phyloP scores from a whole-genome alignment of 306 rosid genomes.

The Castanea sativa region DNA sequence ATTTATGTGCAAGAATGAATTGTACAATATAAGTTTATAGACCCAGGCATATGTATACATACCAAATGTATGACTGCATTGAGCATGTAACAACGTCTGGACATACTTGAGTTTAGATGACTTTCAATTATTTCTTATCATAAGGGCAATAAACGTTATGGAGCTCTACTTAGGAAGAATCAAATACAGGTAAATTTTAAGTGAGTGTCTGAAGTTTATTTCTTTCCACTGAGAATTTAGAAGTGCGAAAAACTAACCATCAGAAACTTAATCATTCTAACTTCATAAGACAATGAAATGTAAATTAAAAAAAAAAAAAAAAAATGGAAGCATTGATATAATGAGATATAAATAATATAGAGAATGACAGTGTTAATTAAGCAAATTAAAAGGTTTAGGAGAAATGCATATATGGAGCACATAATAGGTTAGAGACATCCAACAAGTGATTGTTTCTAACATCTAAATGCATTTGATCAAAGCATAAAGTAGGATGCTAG shows the following conservation, averaged over 20 bases:
- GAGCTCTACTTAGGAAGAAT: not conserved
- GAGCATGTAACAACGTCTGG: not conserved
- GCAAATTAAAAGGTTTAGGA: not conserved
- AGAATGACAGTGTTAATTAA: not conserved
- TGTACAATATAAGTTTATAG: not conserved
- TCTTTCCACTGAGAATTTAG: not conserved
- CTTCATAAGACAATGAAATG: not conserved
- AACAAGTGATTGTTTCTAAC: not conserved
- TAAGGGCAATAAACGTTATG: not conserved
- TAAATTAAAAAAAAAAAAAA: not conserved
- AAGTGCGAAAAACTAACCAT: not conserved
- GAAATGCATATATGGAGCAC: not conserved
- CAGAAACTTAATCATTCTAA: not conserved
- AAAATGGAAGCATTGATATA: not conserved
- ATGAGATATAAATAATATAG: not conserved
- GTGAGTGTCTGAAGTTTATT: not conserved
- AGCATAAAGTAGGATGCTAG: slow-evolving; percentile 14
- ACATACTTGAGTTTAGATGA: not conserved
- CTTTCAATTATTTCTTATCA: not conserved
- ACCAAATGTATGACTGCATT: not conserved
- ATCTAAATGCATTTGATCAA: not conserved
- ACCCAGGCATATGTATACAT: not conserved
- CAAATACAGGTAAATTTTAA: not conserved
- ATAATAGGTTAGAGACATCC: not conserved
- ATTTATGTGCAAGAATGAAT: not conserved